Evolutionary conservation across 306 rosid genomes (phyloP), one percentile per base, ranked within the genome.

Genomic region (Quercus glauca): DNA sequence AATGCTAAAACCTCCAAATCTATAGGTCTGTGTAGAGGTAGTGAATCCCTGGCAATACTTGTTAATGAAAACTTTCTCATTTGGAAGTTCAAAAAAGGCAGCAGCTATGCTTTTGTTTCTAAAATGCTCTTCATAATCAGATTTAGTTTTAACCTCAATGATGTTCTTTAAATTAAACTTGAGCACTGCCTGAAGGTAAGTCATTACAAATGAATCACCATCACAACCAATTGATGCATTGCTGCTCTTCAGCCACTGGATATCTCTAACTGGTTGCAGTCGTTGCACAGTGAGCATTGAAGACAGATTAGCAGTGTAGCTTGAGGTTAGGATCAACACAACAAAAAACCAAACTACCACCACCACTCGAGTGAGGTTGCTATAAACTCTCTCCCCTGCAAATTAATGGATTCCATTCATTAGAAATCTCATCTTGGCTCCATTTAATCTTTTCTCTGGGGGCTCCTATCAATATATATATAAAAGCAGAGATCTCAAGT

Each of bases 221-320:
- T 81, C 87, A 69, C 86, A 83, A 25, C 91, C 96, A 79, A 91
- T 83, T 72, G 14, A 12, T 60, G 84, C 57, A 19, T 84, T 78
- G 49, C 74, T 87, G 14, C 74, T 73, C 86, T 45, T 89, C 43
- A 91, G 79, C 90, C 81, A 89, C 2, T 86, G 82, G 58, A 87
- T 76, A 67, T 83, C 82, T 61, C 80, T 78, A 4, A 29, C 33
- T 18, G 79, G 63, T 11, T 58, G 69, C 69, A 86, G 64, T 17
- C 80, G 53, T 76, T 65, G 72, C 35, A 87, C 87, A 6, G 89
- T 91, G 51, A 91, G 89, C 87, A 85, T 69, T 26, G 93, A 91
- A 8, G 93, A 91, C 45, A 91, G 84, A 75, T 69, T 91, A n/a
- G 93, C 93, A 43, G 96, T 89, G 88, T 91, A 91, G 84, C 96